phyloP scores from a whole-genome alignment of 768 basidiomycete species.

The Pulveroboletus sp. region DNA sequence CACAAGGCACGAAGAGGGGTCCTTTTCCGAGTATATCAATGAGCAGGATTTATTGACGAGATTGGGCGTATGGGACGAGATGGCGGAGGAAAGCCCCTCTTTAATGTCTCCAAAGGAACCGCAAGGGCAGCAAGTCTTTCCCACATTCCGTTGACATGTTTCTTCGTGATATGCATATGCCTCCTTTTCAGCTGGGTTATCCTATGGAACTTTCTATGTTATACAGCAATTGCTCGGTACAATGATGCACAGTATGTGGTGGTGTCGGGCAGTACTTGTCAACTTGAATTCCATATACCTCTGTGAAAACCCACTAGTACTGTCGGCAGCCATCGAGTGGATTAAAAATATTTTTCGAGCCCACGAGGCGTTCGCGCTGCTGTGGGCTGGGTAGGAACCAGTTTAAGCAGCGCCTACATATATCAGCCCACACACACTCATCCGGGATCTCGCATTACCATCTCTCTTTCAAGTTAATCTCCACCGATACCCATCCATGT shows the following conservation, averaged over 20 bases:
- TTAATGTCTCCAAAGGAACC: not conserved
- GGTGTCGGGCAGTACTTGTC: no score
- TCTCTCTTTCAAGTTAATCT: not conserved
- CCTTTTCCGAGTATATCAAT: no score
- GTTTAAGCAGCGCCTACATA: not conserved
- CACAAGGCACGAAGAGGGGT: not conserved
- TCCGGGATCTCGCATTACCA: not conserved
- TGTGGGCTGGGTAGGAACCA: not conserved
- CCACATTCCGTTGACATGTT: not conserved
- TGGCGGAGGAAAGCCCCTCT: not conserved
- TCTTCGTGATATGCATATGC: not conserved
- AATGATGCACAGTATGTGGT: no score
- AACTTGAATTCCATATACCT: no score
- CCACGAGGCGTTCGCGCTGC: not conserved
- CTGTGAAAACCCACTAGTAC: no score
- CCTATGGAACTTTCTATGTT: no score
- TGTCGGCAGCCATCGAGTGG: no score
- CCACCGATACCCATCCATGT: not conserved
- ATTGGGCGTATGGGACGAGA: constrained; percentile 16
- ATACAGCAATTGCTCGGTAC: no score
- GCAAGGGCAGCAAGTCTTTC: not conserved
- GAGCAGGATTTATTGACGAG: constrained; percentile 20
- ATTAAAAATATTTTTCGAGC: no score
- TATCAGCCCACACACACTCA: not conserved
- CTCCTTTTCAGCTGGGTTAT: not conserved